Conservation (phyloP, 495 filamentous ascomycete genomes). For the Penicillium manginii region DNA sequence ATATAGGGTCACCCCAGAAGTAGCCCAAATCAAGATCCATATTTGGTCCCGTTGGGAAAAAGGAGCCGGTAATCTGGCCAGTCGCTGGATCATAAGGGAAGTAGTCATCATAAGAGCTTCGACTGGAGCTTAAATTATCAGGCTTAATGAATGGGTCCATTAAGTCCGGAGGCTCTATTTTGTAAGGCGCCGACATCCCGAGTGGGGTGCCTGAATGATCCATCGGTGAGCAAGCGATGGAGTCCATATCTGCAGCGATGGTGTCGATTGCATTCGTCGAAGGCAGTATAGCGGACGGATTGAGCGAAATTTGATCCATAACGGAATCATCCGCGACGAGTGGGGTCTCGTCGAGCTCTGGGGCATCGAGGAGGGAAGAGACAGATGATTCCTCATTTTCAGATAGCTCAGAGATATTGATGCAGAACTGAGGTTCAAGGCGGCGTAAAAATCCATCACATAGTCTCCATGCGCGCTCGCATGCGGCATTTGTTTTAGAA, state of each 20-base stretch:
- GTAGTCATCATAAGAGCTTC: constrained; percentile 37
- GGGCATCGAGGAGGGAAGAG: constrained; percentile 21
- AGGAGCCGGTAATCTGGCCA: constrained; percentile 47
- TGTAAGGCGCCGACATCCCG: constrained; percentile 20
- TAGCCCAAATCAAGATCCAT: constrained; percentile 42
- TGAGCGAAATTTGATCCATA: constrained; percentile 25
- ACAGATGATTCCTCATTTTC: constrained; percentile 26
- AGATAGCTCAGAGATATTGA: constrained; percentile 33
- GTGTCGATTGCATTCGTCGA: constrained; percentile 17
- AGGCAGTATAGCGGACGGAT: constrained; percentile 18
- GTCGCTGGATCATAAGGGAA: constrained; percentile 45
- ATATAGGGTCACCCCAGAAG: constrained; percentile 39
- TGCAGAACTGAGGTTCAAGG: constrained; percentile 42
- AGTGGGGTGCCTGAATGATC: constrained; percentile 25
- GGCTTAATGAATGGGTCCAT: constrained; percentile 32
- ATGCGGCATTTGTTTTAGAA: constrained; percentile 47
- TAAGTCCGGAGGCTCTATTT: constrained; percentile 29
- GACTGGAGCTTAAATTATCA: constrained; percentile 25
- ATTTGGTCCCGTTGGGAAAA: constrained; percentile 38
- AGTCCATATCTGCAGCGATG: constrained; percentile 31
- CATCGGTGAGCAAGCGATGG: constrained; percentile 34
- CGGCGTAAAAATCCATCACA: constrained; percentile 52
- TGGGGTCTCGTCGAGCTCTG: constrained; percentile 14
- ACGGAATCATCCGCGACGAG: constrained; percentile 8
- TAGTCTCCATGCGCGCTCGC: constrained; percentile 55